Evolutionary conservation across 352 stramenopile species (phyloP).

Genomic region (Pythium rhizo-oryzae): DNA sequence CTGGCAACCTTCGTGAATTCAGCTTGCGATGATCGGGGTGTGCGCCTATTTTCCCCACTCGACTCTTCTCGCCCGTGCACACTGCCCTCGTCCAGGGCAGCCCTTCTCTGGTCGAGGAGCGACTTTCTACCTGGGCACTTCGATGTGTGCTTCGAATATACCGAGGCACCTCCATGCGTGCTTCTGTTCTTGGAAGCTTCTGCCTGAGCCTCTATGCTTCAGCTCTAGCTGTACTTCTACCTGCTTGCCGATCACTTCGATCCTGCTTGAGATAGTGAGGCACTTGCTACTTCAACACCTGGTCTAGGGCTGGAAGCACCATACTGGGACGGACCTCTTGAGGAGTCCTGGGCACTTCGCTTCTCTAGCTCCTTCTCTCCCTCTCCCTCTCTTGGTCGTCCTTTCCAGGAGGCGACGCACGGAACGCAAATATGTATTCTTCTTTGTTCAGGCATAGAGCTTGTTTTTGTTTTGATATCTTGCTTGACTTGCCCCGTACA

Average conservation of each 20-base stretch:
- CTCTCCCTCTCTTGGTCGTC: constrained; percentile 10
- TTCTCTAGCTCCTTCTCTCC: constrained; percentile 3
- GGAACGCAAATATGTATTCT: constrained; percentile 32
- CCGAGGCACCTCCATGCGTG: background rate
- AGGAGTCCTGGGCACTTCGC: constrained; percentile 3
- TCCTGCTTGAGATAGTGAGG: background rate
- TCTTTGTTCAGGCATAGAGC: constrained; percentile 26
- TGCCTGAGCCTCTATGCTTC: background rate
- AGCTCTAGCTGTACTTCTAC: background rate
- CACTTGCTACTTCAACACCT: constrained; percentile 10
- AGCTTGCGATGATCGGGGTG: background rate
- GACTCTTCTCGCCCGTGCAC: background rate
- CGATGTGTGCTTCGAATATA: background rate
- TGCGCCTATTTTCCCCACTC: background rate
- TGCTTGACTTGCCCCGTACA: constrained; percentile 10
- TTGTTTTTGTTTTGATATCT: constrained; percentile 23
- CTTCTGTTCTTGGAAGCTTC: background rate
- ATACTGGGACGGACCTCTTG: constrained; percentile 14
- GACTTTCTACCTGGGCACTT: too few relatives aligned
- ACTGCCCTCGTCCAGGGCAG: background rate
- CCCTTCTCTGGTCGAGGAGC: background rate
- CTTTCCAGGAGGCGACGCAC: constrained; percentile 10
- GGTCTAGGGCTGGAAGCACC: background rate
- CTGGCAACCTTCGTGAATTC: too few relatives aligned
- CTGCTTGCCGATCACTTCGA: background rate